phyloP scores from a whole-genome alignment of 164 flowering plant species.

The Liriodendron chinense region DNA sequence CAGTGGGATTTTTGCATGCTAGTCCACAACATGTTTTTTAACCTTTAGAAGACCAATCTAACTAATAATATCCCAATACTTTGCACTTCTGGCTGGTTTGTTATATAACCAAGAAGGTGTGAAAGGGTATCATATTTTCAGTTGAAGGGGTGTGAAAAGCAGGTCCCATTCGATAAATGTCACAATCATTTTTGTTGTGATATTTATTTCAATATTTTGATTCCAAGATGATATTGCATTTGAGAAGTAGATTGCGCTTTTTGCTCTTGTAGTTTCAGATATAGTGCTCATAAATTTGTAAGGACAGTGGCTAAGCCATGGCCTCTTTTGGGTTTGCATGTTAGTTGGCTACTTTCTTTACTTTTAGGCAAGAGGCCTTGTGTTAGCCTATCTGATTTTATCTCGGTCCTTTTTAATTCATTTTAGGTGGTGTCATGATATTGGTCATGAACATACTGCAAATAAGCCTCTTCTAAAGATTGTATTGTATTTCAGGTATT shows the following conservation, averaged over 20 bases:
- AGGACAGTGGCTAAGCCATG: conserved; percentile 21
- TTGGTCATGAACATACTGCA: conserved; percentile 99
- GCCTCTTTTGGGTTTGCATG: no score
- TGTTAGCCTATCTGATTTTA: neutral
- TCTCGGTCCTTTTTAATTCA: neutral
- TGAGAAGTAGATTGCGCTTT: conserved; percentile 98
- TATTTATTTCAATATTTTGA: conserved; percentile 1
- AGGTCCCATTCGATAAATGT: neutral
- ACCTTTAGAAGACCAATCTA: no score
- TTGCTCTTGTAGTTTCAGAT: conserved; percentile 97
- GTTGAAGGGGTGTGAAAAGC: neutral
- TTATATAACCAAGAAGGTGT: no score
- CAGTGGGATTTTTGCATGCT: no score
- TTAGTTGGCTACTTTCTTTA: neutral
- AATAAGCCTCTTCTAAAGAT: conserved; percentile 94
- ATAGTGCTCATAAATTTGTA: conserved; percentile 96
- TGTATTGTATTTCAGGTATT: conserved; percentile 91
- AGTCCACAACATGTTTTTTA: no score
- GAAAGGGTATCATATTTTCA: no score
- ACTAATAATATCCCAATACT: neutral
- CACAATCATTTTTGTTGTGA: neutral
- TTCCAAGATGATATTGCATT: conserved; percentile 95
- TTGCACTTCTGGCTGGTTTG: neutral
- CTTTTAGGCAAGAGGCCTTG: neutral
- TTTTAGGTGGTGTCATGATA: conserved; percentile 98